phyloP scores from a whole-genome alignment of 805 yeast species.

The Saccharomycopsis lassenensis region DNA sequence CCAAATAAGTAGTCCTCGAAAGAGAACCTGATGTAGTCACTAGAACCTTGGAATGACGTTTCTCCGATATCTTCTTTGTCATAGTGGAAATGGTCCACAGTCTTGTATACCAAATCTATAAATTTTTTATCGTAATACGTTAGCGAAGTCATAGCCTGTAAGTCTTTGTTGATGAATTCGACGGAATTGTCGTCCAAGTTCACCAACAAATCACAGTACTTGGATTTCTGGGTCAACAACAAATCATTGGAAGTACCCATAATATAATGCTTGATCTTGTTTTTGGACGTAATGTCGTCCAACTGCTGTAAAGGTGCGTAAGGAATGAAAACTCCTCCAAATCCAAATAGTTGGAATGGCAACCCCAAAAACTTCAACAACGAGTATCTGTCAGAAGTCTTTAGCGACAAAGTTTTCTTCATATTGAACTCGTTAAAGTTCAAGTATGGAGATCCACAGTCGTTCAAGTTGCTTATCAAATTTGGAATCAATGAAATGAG shows the following conservation, averaged over 20 bases:
- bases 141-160: constrained; percentile 35
- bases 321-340: constrained; percentile 84
- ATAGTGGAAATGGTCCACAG: constrained; percentile 28
- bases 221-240: constrained; percentile 50
- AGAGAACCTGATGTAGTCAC: constrained; percentile 77
- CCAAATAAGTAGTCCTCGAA: constrained; percentile 87
- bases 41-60: constrained; percentile 53
- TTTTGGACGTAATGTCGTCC: constrained; percentile 49
- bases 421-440: constrained; percentile 41
- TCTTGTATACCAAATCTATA: constrained; percentile 44
- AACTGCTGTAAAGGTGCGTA: constrained; percentile 91
- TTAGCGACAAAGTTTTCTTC: constrained; percentile 53
- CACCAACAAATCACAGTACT: constrained; percentile 59
- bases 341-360: constrained; percentile 77
- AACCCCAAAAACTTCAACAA: constrained; percentile 73
- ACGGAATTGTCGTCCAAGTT: constrained; percentile 45
- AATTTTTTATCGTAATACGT: constrained; percentile 64
- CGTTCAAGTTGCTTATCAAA: constrained; percentile 57
- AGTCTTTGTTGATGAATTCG: constrained; percentile 33
- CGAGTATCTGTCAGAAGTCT: constrained; percentile 69
- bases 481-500: constrained; percentile 77
- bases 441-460: constrained; percentile 70
- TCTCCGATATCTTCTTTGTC: constrained; percentile 22
- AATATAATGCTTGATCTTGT: constrained; percentile 47
- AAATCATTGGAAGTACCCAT: constrained; percentile 86